A percentile compares a stretch with the other conserved stretches of the same genome.
phyloP scores from a whole-genome alignment of 1,284 basidiomycete species.

The Boletus albobrunnescens region DNA sequence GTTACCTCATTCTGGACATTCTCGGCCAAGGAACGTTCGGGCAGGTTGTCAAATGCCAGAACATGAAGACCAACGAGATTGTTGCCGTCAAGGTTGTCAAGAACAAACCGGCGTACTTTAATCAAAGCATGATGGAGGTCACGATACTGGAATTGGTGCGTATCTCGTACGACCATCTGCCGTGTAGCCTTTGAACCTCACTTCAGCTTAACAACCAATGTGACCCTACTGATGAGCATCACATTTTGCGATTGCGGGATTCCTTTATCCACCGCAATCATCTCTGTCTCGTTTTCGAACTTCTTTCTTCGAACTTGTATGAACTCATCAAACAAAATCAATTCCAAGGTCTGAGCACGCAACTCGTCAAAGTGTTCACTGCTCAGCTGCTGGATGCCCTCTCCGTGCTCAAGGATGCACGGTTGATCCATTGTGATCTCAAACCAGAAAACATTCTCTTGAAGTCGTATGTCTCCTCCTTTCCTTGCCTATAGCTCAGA shows the following conservation, averaged over 20 bases:
- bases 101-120: constrained; percentile 99
- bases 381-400: constrained; percentile 92
- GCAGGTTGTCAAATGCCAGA: constrained; percentile 99
- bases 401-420: constrained; percentile 89
- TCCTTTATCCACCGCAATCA: constrained; percentile 97
- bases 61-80: constrained; percentile 98
- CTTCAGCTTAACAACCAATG: constrained; percentile 83
- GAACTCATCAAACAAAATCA: constrained; percentile 99
- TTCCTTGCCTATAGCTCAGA: not conserved
- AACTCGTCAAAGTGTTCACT: constrained; percentile 97
- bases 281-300: constrained; percentile 95
- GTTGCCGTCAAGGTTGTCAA: constrained; percentile 99
- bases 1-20: constrained; percentile 96
- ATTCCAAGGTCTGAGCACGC: constrained; percentile 94
- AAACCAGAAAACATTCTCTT: constrained; percentile 96
- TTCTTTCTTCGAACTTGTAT: constrained; percentile 96
- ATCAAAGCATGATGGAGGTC: constrained; percentile 99
- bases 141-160: constrained; percentile 92
- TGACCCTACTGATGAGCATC: constrained; percentile 93
- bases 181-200: not conserved
- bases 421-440: constrained; percentile 96
- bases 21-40: constrained; percentile 98
- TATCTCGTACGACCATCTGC: constrained; percentile 11
- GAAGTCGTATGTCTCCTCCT: constrained; percentile 68
- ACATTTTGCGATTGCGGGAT: constrained; percentile 92